phyloP scores from a whole-genome alignment of 1,139 yeast species.

The Protomyces inouyei region DNA sequence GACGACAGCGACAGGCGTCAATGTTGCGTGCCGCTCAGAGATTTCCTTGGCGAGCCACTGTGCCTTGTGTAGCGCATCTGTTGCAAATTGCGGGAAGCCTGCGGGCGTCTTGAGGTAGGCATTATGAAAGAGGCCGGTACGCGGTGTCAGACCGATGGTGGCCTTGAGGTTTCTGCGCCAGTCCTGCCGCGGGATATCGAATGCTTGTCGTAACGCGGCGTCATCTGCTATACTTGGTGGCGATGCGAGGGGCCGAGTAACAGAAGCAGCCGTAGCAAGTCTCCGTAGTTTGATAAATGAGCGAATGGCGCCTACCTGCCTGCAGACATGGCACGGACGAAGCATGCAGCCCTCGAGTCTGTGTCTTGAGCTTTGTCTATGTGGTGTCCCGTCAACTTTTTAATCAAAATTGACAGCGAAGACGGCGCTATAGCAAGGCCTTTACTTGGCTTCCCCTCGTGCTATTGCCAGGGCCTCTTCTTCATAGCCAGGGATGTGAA shows the following conservation, averaged over 20 bases:
- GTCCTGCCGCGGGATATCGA: constrained; percentile 30
- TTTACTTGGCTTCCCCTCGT: constrained; percentile 48
- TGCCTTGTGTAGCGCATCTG: constrained; percentile 59
- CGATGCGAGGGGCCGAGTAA: not conserved
- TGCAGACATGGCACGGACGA: not conserved
- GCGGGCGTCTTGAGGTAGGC: constrained; percentile 61
- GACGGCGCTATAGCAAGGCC: constrained; percentile 37
- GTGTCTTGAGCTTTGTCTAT: no score
- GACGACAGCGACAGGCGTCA: constrained; percentile 54
- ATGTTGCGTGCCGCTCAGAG: constrained; percentile 42
- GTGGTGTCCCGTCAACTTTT: no score
- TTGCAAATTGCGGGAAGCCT: constrained; percentile 66
- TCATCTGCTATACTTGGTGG: constrained; percentile 29
- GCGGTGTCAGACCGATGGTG: constrained; percentile 1
- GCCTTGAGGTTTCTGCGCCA: constrained; percentile 5
- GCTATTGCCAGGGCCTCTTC: constrained; percentile 71
- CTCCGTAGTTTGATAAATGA: not conserved
- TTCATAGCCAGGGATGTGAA: constrained; percentile 80
- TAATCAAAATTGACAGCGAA: no score
- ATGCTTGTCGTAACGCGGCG: constrained; percentile 31
- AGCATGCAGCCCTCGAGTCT: not conserved
- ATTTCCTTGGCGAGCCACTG: constrained; percentile 55
- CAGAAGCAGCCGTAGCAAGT: not conserved
- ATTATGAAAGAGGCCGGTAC: constrained; percentile 69
- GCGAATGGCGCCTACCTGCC: not conserved